phyloP scores from a whole-genome alignment of 352 stramenopile species.

The Pythium insidiosum region DNA sequence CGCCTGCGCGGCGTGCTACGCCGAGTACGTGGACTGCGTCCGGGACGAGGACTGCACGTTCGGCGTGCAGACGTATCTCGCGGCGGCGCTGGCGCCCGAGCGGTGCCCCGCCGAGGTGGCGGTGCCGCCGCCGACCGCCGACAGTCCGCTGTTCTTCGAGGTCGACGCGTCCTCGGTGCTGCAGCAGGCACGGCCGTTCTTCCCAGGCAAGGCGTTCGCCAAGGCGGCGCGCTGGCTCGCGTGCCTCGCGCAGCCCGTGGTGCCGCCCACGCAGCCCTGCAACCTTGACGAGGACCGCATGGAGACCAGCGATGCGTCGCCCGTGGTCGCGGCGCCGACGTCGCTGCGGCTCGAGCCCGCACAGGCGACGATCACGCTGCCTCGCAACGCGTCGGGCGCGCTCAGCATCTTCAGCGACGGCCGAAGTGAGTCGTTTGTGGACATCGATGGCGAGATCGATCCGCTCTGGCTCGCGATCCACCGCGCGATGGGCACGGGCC shows the following conservation, averaged over 20 bases:
- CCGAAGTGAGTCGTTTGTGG: too few species aligned
- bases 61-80: conserved; percentile 24
- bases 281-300: conserved; percentile 7
- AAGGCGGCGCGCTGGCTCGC: conserved; percentile 20
- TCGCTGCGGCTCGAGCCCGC: background rate
- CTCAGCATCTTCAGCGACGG: too few species aligned
- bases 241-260: conserved; percentile 13
- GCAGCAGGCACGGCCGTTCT: conserved; percentile 16
- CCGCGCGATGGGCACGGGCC: background rate
- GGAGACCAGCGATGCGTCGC: background rate
- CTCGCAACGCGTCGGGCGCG: too few species aligned
- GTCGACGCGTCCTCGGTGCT: conserved; percentile 8
- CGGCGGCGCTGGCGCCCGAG: conserved; percentile 7
- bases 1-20: too few species aligned
- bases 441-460: too few species aligned
- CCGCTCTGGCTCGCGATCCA: background rate
- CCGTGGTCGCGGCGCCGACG: background rate
- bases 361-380: too few species aligned
- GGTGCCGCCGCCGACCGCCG: background rate
- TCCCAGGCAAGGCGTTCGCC: conserved; percentile 18
- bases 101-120: background rate
- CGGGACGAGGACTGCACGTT: conserved; percentile 26
- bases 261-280: conserved; percentile 2
- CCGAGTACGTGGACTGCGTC: conserved; percentile 13
- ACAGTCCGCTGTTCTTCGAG: background rate